Base-by-base conservation (phyloP, 2,329 filamentous ascomycete species). In the Pezicula carpinea region DNA sequence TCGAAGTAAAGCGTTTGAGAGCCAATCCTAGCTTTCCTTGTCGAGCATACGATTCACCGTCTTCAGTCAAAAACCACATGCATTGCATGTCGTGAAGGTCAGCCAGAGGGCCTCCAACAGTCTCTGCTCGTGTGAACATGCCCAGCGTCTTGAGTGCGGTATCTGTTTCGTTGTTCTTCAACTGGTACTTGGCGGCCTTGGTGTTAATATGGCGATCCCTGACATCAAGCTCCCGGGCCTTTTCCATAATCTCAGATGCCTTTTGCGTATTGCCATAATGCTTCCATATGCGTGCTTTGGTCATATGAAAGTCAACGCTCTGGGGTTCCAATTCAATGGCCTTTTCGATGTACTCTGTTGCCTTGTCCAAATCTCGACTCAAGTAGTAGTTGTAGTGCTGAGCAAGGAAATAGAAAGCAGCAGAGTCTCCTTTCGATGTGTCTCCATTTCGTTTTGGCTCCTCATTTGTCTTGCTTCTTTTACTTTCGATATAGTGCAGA, bases 31-130 rank as follows among this genome's bases (percentile, higher is more conserved):
- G 72, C 58, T 95, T 90, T 54, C 84, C 83, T 64, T 90, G 86
- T 43, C 93, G 84, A 48, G 87, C 75, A 65, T 91, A 90, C 3
- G 92, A 83, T 69, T 96, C 88, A 46, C 89, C 93, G 63, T 99
- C 95, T 69, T 99, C 93, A 5, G 89, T 93, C 60, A 99, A 72
- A 65, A 84, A 99, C 95, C 93, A 99, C 58, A 97, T 82, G 65
- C 91, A 96, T 69, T 99, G 93, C 93, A 99, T 99, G 59, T 99
- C 93, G 55, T 95, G 79, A 31, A 99, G 79, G 66, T 99, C 93
- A 40, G 86, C 87, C 34, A 99, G 73, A 4, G 95, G 88, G 1
- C 93, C 93, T 5, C 89, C 90, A 11, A 85, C 79, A 4, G 89
- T 87, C 62, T 99, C 93, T 44, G 91, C 91, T 45, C 92, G 79